Conservation (phyloP, 768 basidiomycete species). For the Mycena latifolia region DNA sequence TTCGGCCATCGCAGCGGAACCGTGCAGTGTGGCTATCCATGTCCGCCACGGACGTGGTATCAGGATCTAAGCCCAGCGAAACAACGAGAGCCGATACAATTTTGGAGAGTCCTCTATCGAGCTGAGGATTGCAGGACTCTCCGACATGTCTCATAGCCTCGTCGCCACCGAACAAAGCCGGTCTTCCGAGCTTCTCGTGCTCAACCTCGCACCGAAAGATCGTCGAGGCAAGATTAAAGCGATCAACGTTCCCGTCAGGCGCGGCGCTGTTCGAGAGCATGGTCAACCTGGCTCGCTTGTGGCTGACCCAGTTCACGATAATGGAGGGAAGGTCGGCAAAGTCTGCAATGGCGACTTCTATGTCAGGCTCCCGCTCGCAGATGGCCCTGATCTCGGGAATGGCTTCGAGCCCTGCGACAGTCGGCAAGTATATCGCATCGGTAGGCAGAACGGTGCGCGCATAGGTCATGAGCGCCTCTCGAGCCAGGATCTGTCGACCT, state of each 20-base stretch:
- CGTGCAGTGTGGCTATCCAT: not conserved
- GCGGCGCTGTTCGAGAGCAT: not conserved
- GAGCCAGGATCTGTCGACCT: not conserved
- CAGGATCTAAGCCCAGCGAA: not conserved
- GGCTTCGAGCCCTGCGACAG: not conserved
- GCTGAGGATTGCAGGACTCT: not conserved
- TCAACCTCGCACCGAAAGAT: not conserved
- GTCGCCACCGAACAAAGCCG: conserved; percentile 3
- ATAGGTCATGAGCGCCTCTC: conserved; percentile 1
- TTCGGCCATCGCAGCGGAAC: not conserved
- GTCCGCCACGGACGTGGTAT: conserved; percentile 5
- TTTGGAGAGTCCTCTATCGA: not conserved
- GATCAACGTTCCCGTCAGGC: not conserved
- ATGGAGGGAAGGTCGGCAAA: not conserved
- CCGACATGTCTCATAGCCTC: conserved; percentile 5
- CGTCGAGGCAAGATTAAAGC: not conserved
- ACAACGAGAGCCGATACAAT: not conserved
- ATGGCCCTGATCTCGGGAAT: conserved; percentile 10
- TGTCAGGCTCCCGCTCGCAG: conserved; percentile 1
- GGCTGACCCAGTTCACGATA: not conserved
- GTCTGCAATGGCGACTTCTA: not conserved
- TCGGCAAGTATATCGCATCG: conserved; percentile 2
- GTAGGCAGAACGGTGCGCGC: not conserved
- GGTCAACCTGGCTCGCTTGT: not conserved
- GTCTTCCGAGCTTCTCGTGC: not conserved